phyloP scores from a whole-genome alignment of 768 basidiomycete genomes.

The Collybia mongolica region DNA sequence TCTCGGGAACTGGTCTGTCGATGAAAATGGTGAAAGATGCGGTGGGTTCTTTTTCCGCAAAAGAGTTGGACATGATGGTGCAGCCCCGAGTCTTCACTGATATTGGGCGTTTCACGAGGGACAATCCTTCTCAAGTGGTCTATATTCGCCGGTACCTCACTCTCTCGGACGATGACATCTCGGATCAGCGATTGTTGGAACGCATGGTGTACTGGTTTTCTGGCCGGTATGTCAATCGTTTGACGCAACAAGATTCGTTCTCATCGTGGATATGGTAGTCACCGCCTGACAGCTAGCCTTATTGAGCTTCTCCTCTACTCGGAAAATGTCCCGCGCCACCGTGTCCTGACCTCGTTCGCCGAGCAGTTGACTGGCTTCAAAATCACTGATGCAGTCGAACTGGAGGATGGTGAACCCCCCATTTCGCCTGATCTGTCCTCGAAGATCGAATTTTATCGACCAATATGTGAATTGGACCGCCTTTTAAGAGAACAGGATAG shows the following conservation, averaged over 20 bases:
- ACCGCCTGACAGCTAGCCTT: conserved; percentile 14
- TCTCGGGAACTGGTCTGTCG: conserved; percentile 11
- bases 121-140: background rate
- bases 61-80: background rate
- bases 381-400: conserved; percentile 15
- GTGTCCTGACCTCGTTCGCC: conserved; percentile 13
- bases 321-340: conserved; percentile 11
- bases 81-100: conserved; percentile 8
- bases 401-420: conserved; percentile 12
- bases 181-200: conserved; percentile 13
- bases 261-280: conserved; percentile 7
- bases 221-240: background rate
- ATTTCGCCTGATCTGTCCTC: conserved; percentile 1
- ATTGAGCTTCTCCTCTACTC: conserved; percentile 15
- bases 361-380: conserved; percentile 14
- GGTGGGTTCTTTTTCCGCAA: conserved; percentile 4
- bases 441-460: conserved; percentile 9
- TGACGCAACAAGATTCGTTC: background rate
- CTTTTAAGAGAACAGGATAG: background rate
- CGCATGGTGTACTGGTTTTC: conserved; percentile 16
- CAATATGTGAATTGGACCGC: conserved; percentile 7
- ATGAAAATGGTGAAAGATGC: conserved; percentile 8
- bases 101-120: conserved; percentile 5
- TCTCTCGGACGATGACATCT: background rate
- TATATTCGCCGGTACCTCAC: conserved; percentile 6